phyloP scores from a whole-genome alignment of 495 filamentous ascomycete species.

The Aspergillus homomorphus region DNA sequence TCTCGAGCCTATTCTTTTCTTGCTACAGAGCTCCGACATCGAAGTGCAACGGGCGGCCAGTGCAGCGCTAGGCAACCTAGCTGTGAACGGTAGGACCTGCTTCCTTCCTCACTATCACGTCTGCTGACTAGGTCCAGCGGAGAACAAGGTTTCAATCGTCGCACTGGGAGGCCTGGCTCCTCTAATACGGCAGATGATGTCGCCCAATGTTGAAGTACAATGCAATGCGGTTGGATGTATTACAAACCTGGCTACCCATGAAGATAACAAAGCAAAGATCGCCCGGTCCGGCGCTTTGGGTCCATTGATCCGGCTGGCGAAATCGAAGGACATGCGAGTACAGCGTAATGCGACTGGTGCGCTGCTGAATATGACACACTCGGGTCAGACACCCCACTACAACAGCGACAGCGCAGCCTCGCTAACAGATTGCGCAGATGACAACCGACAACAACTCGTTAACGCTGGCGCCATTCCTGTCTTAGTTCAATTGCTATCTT shows the following conservation, averaged over 20 bases:
- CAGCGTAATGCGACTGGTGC: conserved; percentile 97
- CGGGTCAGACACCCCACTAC: conserved; percentile 56
- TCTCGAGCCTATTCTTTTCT: conserved; percentile 90
- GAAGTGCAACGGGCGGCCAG: conserved; percentile 97
- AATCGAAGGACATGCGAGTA: conserved; percentile 97
- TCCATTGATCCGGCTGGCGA: conserved; percentile 86
- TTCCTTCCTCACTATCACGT: not conserved
- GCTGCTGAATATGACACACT: conserved; percentile 98
- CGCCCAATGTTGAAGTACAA: conserved; percentile 97
- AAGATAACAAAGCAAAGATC: conserved; percentile 99
- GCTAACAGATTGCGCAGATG: conserved; percentile 56
- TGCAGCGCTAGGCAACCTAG: conserved; percentile 91
- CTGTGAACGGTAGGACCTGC: conserved; percentile 78
- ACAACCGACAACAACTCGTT: conserved; percentile 95
- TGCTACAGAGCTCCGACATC: conserved; percentile 91
- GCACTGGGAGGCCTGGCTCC: conserved; percentile 84
- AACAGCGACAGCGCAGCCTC: not conserved
- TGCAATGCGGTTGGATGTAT: conserved; percentile 99
- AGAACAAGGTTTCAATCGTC: conserved; percentile 97
- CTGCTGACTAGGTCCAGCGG: conserved; percentile 63
- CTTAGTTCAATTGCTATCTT: conserved; percentile 88
- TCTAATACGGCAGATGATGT: conserved; percentile 97
- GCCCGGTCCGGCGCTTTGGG: conserved; percentile 89
- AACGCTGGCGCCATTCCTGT: conserved; percentile 96
- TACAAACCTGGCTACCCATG: conserved; percentile 95